These are phyloP conservation scores for Yarrowia alimentaria DNA, from an alignment of 805 yeast species.

Conservation along the genomic window DNA sequence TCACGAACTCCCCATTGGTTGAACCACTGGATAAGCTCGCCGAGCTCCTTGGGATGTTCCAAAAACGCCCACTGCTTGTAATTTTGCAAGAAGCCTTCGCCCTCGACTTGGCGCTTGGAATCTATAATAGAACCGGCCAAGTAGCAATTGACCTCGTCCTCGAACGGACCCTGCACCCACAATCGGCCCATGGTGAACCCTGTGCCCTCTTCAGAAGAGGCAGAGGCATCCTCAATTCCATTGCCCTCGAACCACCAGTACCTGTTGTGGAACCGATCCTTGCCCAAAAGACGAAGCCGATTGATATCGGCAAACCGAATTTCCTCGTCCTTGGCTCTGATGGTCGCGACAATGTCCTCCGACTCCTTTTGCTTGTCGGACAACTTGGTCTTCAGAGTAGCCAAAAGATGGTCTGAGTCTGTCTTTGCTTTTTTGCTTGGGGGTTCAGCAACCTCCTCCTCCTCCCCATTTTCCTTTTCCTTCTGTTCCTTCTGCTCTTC, in stretches of 20 bases:
- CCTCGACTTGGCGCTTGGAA: conserved; percentile 67
- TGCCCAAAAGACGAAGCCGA: conserved; percentile 71
- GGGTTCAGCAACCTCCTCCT: neutral
- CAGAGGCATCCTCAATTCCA: conserved; percentile 50
- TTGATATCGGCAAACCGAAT: conserved; percentile 61
- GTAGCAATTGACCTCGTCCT: conserved; percentile 45
- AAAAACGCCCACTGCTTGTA: conserved; percentile 66
- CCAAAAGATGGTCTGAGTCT: neutral
- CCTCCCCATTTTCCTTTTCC: neutral
- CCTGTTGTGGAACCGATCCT: conserved; percentile 77
- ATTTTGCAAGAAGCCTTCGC: conserved; percentile 52
- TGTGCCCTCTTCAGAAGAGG: conserved; percentile 20
- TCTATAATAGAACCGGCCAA: conserved; percentile 39
- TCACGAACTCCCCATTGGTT: conserved; percentile 77
- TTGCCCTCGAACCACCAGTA: conserved; percentile 95
- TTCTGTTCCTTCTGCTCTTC: conserved; percentile 27
- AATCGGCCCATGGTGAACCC: conserved; percentile 72
- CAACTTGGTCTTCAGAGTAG: conserved; percentile 31
- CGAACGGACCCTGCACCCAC: conserved; percentile 88
- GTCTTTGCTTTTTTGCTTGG: conserved; percentile 14
- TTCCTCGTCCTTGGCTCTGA: conserved; percentile 51
- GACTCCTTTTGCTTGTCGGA: conserved; percentile 38
- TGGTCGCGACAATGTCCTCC: conserved; percentile 29
- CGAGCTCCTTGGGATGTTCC: conserved; percentile 60
- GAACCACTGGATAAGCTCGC: conserved; percentile 59